These are phyloP conservation scores for Penicillium coprophilum DNA, from an alignment of 495 filamentous ascomycete genomes.

Conservation along the genomic window DNA sequence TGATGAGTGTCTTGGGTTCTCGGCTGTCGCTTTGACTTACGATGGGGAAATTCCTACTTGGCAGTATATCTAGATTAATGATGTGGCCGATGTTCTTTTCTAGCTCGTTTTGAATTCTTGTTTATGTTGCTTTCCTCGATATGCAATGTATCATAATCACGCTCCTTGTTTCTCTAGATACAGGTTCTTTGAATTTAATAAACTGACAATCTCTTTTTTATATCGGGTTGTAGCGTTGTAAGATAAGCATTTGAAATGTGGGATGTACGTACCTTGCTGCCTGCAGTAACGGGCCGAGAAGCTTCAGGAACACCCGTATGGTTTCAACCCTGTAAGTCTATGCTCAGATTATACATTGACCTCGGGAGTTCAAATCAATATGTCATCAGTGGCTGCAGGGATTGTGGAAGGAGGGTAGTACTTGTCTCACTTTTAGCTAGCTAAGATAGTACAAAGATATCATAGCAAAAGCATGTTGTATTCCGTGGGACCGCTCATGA, in stretches of 20 bases:
- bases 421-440: background rate
- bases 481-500: background rate
- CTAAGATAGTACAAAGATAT: background rate
- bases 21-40: slow-evolving; percentile 32
- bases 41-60: slow-evolving; percentile 34
- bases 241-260: too few species aligned
- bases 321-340: background rate
- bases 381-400: slow-evolving; percentile 1
- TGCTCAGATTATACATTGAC: too few species aligned
- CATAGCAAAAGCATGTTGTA: background rate
- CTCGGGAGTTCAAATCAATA: background rate
- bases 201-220: background rate
- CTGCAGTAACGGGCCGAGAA: background rate
- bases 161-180: background rate
- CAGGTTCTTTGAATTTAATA: background rate
- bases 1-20: slow-evolving; percentile 42
- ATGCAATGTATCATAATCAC: background rate
- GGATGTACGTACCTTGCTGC: background rate
- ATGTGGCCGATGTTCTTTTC: background rate
- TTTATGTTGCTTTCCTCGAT: too few species aligned
- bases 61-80: slow-evolving; percentile 39
- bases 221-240: background rate
- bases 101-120: slow-evolving; percentile 4
- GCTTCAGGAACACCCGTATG: background rate
- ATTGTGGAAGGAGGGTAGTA: background rate